Evolutionary conservation across 345 rosid species (phyloP).

Genomic region (Acer saccharum): DNA sequence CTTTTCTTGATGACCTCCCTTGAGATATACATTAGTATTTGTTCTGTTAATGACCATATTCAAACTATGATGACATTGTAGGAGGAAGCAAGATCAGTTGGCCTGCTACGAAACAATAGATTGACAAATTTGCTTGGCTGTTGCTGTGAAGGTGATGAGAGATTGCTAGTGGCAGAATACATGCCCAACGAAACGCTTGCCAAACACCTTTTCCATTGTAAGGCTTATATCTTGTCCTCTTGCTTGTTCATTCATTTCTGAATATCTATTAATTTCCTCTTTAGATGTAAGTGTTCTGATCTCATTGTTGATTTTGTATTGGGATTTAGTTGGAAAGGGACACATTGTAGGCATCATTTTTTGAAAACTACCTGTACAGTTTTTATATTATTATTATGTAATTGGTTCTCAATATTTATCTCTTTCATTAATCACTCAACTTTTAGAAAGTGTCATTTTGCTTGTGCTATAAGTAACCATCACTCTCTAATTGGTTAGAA

Average conservation of each 20-base stretch:
- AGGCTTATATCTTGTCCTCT: conserved; percentile 18
- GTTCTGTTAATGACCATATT: not conserved
- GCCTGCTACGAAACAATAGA: conserved; percentile 70
- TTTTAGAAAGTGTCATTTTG: not conserved
- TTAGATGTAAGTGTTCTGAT: not conserved
- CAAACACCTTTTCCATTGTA: conserved; percentile 94
- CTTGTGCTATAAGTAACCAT: not conserved
- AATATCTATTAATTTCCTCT: not conserved
- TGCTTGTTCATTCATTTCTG: not conserved
- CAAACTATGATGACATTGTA: conserved; percentile 21
- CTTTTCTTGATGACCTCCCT: not conserved
- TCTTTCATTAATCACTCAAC: not conserved
- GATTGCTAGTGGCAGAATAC: conserved; percentile 90
- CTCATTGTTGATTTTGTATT: not conserved
- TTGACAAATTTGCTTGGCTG: conserved; percentile 92
- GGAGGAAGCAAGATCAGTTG: conserved; percentile 96
- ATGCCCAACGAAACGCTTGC: conserved; percentile 95
- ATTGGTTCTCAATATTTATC: not conserved
- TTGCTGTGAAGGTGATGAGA: conserved; percentile 86
- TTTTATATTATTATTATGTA: not conserved
- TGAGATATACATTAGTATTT: not conserved
- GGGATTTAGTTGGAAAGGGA: not conserved
- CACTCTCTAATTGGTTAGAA: not conserved
- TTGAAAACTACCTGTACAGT: not conserved
- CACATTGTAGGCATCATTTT: not conserved